Percentiles rank a stretch among this genome's conserved stretches.
These are phyloP conservation scores for Euphorbia celastroides DNA, from an alignment of 441 rosid species.

Conservation along the genomic window DNA sequence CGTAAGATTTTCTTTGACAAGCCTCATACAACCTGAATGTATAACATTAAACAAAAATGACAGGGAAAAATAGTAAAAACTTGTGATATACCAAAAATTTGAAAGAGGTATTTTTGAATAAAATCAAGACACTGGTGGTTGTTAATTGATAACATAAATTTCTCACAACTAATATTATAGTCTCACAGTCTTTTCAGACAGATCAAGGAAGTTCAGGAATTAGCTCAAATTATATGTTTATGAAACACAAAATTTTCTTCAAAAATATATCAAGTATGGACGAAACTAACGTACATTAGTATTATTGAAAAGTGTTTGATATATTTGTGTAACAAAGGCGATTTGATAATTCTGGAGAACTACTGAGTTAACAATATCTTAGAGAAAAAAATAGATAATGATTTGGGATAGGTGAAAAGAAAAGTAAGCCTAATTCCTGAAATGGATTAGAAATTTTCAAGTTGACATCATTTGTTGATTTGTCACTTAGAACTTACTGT, in stretches of 20 bases:
- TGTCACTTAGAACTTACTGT: background rate
- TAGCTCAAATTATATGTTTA: background rate
- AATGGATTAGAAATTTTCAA: conserved; percentile 1
- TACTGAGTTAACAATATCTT: background rate
- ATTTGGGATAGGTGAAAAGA: background rate
- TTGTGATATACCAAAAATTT: conserved; percentile 1
- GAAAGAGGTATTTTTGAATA: background rate
- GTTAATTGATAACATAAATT: background rate
- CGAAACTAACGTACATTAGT: background rate
- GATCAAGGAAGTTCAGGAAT: background rate
- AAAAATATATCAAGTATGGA: background rate
- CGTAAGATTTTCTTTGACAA: conserved; percentile 83
- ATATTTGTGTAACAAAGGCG: background rate
- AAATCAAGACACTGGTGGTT: background rate
- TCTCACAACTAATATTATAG: background rate
- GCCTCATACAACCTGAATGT: conserved; percentile 84
- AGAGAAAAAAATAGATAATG: background rate
- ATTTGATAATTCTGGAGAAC: background rate
- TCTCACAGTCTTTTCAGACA: background rate
- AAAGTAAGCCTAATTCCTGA: background rate
- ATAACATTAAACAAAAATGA: conserved; percentile 16
- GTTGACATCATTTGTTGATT: background rate
- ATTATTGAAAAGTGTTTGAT: background rate
- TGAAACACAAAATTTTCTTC: background rate
- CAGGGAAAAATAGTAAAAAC: conserved; percentile 7